A percentile compares a stretch with the other conserved stretches of the same genome.
Evolutionary conservation across 306 rosid species (phyloP).

Genomic region (Prunus mongolica): DNA sequence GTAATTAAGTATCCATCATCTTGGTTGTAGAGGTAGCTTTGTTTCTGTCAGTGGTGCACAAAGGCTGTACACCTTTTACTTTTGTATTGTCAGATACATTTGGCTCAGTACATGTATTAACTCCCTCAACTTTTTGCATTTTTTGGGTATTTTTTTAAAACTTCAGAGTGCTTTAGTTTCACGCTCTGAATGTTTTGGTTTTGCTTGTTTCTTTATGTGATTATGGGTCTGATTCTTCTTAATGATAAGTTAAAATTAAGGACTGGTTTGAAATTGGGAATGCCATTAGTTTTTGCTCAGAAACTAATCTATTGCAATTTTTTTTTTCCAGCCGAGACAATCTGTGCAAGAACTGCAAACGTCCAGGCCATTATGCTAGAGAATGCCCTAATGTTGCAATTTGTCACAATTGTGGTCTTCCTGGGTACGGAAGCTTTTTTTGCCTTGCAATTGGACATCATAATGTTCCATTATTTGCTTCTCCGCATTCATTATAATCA

Average conservation of each 20-base stretch:
- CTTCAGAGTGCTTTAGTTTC: not conserved
- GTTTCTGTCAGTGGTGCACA: not conserved
- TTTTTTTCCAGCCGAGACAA: conserved; percentile 76
- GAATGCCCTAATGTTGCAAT: conserved; percentile 99
- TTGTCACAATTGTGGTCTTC: conserved; percentile 94
- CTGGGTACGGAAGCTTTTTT: conserved; percentile 64
- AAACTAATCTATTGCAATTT: conserved; percentile 15
- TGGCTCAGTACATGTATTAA: not conserved
- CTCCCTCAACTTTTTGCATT: not conserved
- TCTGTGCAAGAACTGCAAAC: conserved; percentile 97
- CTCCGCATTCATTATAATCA: not conserved
- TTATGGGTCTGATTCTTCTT: not conserved
- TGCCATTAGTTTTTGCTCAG: not conserved
- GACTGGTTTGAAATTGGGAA: not conserved
- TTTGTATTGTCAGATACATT: not conserved
- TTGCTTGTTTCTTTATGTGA: not conserved
- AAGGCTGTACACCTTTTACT: not conserved
- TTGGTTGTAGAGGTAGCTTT: not conserved
- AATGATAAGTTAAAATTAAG: not conserved
- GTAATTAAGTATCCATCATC: not conserved
- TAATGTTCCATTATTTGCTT: not conserved
- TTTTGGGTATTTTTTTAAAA: not conserved
- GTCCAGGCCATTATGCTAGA: conserved; percentile 97
- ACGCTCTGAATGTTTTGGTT: not conserved
- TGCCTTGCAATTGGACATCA: not conserved